Evolutionary conservation across 768 basidiomycete species (phyloP), one percentile per base, ranked within the genome.

Genomic region (Hemileccinum rubropunctum): DNA sequence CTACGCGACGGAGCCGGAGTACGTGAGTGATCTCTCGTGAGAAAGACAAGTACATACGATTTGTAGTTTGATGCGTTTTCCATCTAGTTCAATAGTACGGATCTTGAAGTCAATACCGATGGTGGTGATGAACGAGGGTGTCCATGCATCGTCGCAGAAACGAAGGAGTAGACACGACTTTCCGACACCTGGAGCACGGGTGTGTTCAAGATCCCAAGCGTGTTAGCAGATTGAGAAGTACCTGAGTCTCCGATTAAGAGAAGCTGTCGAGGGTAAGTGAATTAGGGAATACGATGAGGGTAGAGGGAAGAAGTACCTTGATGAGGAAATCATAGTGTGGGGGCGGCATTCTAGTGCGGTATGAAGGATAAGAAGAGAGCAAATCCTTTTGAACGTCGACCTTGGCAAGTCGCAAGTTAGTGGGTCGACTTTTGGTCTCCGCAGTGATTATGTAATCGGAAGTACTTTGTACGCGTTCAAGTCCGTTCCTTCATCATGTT

Each of bases 51-150:
- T 12, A 79, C 90, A 58, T 57, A 95, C 95, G 68, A 98, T 98
- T 72, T 98, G 95, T n/a, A 98, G 81, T 73, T 98, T 98, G 69
- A 98, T 94, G 39, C 91, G 84, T 75, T 98, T 98, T 35, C 95
- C 95, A 61, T 98, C 95, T 43, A 98, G 80, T 70, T 98, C 95
- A 67, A 98, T 98, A 45, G 95, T 98, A 30, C 95, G 86, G 72
- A 98, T 98, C 86, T 95, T 95, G 80, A 97, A 97, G 82, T 97
- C 94, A 59, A 98, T 95, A 51, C 95, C 97, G 70, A 99, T 99
- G 50, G 97, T 99, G 50, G 95, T 98, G 73, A 98, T 98, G 77
- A 98, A 98, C 38, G 91, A 94, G 42, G 95, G 95, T 30, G 97
- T 98, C 94, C 95, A 99, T 56, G 95, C 91, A 72, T 99, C 97